A percentile compares a stretch with the other conserved stretches of the same genome.
These are phyloP conservation scores for Copromyces sp. DNA, from an alignment of 495 filamentous ascomycete species.

Conservation along the genomic window DNA sequence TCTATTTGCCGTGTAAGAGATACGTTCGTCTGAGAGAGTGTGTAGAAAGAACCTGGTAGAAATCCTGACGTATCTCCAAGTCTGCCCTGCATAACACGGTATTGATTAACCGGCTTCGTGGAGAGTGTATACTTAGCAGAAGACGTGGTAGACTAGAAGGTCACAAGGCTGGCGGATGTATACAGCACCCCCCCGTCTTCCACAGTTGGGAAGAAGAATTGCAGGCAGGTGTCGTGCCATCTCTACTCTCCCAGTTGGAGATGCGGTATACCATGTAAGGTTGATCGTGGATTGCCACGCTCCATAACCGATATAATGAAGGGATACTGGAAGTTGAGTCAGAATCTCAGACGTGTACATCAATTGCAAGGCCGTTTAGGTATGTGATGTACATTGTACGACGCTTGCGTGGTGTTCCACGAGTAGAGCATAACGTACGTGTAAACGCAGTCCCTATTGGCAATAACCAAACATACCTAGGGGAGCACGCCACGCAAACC, in stretches of 20 bases:
- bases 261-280: neutral
- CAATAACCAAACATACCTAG: neutral
- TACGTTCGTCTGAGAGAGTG: neutral
- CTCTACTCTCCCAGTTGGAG: neutral
- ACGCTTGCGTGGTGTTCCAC: neutral
- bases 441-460: neutral
- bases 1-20: neutral
- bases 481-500: neutral
- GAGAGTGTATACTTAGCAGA: neutral
- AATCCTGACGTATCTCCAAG: neutral
- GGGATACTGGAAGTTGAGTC: neutral
- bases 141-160: neutral
- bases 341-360: neutral
- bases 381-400: neutral
- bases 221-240: neutral
- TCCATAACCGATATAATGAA: neutral
- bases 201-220: neutral
- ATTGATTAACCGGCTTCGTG: neutral
- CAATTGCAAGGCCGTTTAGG: neutral
- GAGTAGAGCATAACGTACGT: neutral
- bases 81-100: neutral
- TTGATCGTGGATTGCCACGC: neutral
- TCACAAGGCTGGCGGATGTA: neutral
- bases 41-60: neutral
- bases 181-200: neutral